Evolutionary conservation across 305 asterid species (phyloP).

Genomic region (Rubia peregrina): DNA sequence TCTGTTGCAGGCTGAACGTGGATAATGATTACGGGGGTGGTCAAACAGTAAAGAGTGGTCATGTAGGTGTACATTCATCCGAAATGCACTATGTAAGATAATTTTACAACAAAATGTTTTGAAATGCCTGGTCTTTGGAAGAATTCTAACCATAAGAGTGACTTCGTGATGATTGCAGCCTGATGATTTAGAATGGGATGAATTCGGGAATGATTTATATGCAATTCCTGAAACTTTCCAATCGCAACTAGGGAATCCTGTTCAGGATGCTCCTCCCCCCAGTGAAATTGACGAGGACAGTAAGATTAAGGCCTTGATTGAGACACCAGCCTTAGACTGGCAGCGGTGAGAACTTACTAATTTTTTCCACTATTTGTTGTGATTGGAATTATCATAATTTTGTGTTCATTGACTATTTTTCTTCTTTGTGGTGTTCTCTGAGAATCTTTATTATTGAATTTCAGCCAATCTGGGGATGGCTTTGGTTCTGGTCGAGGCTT

Average conservation of each 20-base stretch:
- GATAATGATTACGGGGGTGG: constrained; percentile 46
- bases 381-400: not conserved
- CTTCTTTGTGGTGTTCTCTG: not conserved
- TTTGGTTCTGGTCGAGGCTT: constrained; percentile 71
- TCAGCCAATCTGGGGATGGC: constrained; percentile 71
- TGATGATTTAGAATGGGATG: constrained; percentile 72
- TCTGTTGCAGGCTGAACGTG: constrained; percentile 55
- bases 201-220: constrained; percentile 81
- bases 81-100: constrained; percentile 63
- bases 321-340: constrained; percentile 84
- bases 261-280: constrained; percentile 49
- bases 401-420: not conserved
- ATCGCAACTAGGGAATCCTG: constrained; percentile 36
- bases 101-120: not conserved
- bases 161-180: constrained; percentile 22
- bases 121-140: not conserved
- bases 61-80: constrained; percentile 51
- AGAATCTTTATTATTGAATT: constrained; percentile 17
- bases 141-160: not conserved
- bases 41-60: constrained; percentile 50
- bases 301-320: constrained; percentile 66
- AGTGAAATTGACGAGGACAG: constrained; percentile 75
- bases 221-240: constrained; percentile 58
- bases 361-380: constrained; percentile 8
- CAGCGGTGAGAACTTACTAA: constrained; percentile 47